A percentile compares a stretch with the other conserved stretches of the same genome.
Conservation (phyloP, 495 filamentous ascomycete genomes). For the Aspergillus sclerotiicarbonarius region DNA sequence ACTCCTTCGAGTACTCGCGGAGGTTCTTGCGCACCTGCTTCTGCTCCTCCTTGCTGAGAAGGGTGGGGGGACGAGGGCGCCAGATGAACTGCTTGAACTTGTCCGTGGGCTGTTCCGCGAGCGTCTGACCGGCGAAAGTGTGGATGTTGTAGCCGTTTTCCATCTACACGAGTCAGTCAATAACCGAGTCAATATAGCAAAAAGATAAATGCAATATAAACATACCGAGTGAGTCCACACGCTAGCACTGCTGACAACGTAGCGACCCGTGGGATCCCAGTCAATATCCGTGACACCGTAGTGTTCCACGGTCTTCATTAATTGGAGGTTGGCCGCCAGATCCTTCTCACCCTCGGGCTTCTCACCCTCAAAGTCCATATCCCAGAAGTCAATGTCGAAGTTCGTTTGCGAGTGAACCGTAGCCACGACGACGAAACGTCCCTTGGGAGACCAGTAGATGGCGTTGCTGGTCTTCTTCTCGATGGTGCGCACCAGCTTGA, state of each 20-base stretch:
- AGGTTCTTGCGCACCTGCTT: slow-evolving; percentile 98
- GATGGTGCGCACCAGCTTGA: slow-evolving; percentile 86
- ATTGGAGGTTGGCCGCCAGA: slow-evolving; percentile 85
- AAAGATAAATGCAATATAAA: no score
- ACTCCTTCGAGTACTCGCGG: slow-evolving; percentile 88
- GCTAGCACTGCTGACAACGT: slow-evolving; percentile 86
- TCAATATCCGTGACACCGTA: slow-evolving; percentile 97
- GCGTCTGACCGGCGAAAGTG: slow-evolving; percentile 86
- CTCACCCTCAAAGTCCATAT: slow-evolving; percentile 96
- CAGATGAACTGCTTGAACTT: slow-evolving; percentile 97
- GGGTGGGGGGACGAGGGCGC: slow-evolving; percentile 85
- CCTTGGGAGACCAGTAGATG: slow-evolving; percentile 99
- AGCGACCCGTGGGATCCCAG: slow-evolving; percentile 95
- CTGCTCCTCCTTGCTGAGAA: slow-evolving; percentile 92
- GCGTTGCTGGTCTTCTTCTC: slow-evolving; percentile 99
- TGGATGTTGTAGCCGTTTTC: slow-evolving; percentile 98
- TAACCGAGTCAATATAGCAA: no score
- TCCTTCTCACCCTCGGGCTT: slow-evolving; percentile 91
- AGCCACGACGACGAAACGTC: slow-evolving; percentile 88
- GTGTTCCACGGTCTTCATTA: slow-evolving; percentile 90
- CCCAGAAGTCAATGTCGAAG: slow-evolving; percentile 96
- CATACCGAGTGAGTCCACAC: slow-evolving; percentile 93
- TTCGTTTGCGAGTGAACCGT: slow-evolving; percentile 88
- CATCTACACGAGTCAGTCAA: slow-evolving; percentile 62
- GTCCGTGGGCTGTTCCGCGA: slow-evolving; percentile 90